These are phyloP conservation scores for Dendrocalamus sinicus DNA, from an alignment of 176 grass and related monocot genomes.

Conservation along the genomic window DNA sequence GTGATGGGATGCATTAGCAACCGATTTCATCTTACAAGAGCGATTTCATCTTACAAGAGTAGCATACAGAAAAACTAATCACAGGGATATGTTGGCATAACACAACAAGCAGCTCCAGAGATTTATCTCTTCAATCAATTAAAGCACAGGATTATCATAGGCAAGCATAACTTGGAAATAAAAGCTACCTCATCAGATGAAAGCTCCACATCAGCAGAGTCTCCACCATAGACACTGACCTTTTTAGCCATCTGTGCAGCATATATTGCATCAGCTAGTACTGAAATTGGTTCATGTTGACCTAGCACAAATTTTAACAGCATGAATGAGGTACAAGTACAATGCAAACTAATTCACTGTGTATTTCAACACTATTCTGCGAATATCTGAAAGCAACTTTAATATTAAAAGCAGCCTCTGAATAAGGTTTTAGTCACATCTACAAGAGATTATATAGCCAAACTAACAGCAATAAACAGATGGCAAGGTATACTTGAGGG, in stretches of 20 bases:
- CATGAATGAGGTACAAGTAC: neutral
- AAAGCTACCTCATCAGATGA: conserved; percentile 40
- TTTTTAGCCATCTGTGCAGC: conserved; percentile 49
- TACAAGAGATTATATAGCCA: neutral
- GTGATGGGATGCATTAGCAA: neutral
- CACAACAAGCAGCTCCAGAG: neutral
- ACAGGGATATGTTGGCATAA: too few relatives aligned
- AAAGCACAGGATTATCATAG: neutral
- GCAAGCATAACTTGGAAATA: neutral
- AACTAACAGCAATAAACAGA: too few relatives aligned
- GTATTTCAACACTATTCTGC: neutral
- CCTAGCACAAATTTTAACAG: conserved; percentile 26
- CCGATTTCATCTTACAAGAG: too few relatives aligned
- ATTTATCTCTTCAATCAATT: neutral
- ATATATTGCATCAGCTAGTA: conserved; percentile 64
- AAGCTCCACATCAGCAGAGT: conserved; percentile 4
- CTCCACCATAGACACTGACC: neutral
- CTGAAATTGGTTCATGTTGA: conserved; percentile 46
- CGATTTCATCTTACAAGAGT: too few relatives aligned
- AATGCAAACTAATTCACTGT: neutral
- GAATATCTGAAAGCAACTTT: neutral
- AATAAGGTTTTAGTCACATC: neutral
- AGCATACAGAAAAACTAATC: too few relatives aligned
- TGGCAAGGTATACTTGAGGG: too few relatives aligned
- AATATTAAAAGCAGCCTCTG: neutral